Base-by-base conservation (phyloP, 305 asterid genomes). In the Rubia balearica region DNA sequence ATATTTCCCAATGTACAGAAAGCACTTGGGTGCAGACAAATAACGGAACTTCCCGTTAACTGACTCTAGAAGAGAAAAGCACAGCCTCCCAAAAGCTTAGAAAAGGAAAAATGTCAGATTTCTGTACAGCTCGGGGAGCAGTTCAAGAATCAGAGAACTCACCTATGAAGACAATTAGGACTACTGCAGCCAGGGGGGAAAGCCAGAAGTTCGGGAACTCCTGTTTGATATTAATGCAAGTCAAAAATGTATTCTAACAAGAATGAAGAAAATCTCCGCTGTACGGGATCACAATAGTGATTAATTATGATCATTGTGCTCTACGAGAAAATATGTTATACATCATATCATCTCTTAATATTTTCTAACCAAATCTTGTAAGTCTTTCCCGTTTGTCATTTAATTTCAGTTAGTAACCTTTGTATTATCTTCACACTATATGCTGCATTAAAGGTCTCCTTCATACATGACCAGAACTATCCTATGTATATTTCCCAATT, bases 101-200 rank as follows among this genome's bases (percentile, higher is more conserved):
- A 42, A 60, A 61, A 27, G 68, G 22, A 69, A 43, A 55, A 53
- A 42, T 22, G 53, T 46, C 14, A 55, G 33, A 70, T 46, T 36
- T 61, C 61, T 17, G 70, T 36, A 36, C 30, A n/a, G 30, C 17
- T 6, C 59, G 14, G n/a, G 46, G 30, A 33, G 22, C 65, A 75
- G 65, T 78, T 43, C 13, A 73, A 46, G 40, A 42, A 41, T 59
- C 53, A 75, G 55, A 68, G 65, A 60, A 74, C 76, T 76, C 60
- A 91, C 99, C 99, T 91, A 71, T 71, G 69, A 77, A 90, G 83
- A 77, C 99, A 95, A 72, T 79, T 76, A 53, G 91, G 74, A 85
- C 85, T 85, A 83, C 85, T 87, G 85, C 99, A 95, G 60, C 96
- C 97, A 61, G 96, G 88, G 73, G 94, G 91, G 33, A 88, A 91